Percentiles rank a stretch among this genome's conserved stretches.
These are phyloP conservation scores for Ophiostoma angusticollis DNA, from an alignment of 2,329 filamentous ascomycete genomes.

Conservation along the genomic window DNA sequence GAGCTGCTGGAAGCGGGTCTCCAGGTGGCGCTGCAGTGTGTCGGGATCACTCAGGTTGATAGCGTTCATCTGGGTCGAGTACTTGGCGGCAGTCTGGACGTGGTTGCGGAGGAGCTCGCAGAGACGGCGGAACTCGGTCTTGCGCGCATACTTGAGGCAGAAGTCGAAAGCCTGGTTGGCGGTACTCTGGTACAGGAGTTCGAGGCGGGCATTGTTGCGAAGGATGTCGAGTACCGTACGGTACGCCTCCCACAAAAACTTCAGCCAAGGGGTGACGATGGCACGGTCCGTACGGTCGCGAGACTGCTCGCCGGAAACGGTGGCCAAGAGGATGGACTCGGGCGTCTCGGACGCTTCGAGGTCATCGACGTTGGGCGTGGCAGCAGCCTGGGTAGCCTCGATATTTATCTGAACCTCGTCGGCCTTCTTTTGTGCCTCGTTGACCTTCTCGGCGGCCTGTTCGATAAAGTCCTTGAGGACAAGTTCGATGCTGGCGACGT, in stretches of 20 bases:
- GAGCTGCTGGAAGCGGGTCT: constrained; percentile 96
- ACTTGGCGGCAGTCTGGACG: constrained; percentile 97
- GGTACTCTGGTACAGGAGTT: constrained; percentile 96
- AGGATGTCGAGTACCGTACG: constrained; percentile 96
- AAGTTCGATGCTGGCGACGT: constrained; percentile 93
- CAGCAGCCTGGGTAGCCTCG: constrained; percentile 49
- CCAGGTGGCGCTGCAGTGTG: constrained; percentile 90
- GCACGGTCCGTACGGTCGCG: constrained; percentile 94
- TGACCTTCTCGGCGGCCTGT: constrained; percentile 90
- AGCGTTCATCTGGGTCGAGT: constrained; percentile 96
- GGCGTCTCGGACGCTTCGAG: constrained; percentile 94
- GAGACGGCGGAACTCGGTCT: constrained; percentile 97
- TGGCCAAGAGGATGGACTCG: constrained; percentile 94
- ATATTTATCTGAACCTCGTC: constrained; percentile 85
- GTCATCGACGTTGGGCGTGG: constrained; percentile 73
- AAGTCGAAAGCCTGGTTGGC: constrained; percentile 98
- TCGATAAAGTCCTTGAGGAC: constrained; percentile 98
- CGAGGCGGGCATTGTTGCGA: constrained; percentile 95
- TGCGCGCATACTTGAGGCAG: constrained; percentile 93
- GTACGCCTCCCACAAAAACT: constrained; percentile 99
- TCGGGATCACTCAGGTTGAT: constrained; percentile 98
- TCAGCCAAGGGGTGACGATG: constrained; percentile 97
- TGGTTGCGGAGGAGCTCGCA: constrained; percentile 98
- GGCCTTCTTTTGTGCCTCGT: constrained; percentile 87
- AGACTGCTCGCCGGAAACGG: constrained; percentile 94